A percentile compares a stretch with the other conserved stretches of the same genome.
These are phyloP conservation scores for Lithospermum erythrorhizon DNA, from an alignment of 257 asterid genomes.

Conservation along the genomic window DNA sequence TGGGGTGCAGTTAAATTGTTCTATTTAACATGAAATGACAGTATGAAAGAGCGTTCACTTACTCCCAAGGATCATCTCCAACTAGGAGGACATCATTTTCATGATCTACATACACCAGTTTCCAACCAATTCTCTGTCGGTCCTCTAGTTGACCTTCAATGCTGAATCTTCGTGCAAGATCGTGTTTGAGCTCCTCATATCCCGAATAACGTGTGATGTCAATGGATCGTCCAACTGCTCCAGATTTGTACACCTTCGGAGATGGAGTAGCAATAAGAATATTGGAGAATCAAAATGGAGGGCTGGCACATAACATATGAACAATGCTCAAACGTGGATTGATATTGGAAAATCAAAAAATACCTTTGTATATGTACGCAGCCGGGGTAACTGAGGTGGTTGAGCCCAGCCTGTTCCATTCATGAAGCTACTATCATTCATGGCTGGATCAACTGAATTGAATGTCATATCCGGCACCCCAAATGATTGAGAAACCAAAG, in stretches of 20 bases:
- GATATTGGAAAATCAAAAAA: background rate
- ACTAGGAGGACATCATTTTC: slow-evolving; percentile 83
- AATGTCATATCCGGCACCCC: slow-evolving; percentile 93
- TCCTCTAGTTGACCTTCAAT: slow-evolving; percentile 71
- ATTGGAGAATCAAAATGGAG: background rate
- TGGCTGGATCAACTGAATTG: slow-evolving; percentile 66
- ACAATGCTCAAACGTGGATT: background rate
- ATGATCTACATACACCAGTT: slow-evolving; percentile 76
- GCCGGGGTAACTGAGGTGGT: slow-evolving; percentile 60
- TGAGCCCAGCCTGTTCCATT: slow-evolving; percentile 71
- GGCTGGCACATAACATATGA: background rate
- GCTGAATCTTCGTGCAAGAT: slow-evolving; percentile 82
- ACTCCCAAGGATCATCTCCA: slow-evolving; percentile 99
- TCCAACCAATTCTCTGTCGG: slow-evolving; percentile 67
- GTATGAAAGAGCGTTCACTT: slow-evolving; percentile 19
- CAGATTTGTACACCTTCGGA: slow-evolving; percentile 30
- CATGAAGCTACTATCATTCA: slow-evolving; percentile 62
- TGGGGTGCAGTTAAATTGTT: background rate
- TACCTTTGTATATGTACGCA: slow-evolving; percentile 90
- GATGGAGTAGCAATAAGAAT: background rate
- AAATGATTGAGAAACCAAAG: slow-evolving; percentile 91
- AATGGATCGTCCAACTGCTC: slow-evolving; percentile 88
- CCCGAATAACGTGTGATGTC: slow-evolving; percentile 62
- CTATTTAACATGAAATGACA: background rate
- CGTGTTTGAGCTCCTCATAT: slow-evolving; percentile 59